Conservation (phyloP, 805 yeast genomes). For the Starmerella cellae region DNA sequence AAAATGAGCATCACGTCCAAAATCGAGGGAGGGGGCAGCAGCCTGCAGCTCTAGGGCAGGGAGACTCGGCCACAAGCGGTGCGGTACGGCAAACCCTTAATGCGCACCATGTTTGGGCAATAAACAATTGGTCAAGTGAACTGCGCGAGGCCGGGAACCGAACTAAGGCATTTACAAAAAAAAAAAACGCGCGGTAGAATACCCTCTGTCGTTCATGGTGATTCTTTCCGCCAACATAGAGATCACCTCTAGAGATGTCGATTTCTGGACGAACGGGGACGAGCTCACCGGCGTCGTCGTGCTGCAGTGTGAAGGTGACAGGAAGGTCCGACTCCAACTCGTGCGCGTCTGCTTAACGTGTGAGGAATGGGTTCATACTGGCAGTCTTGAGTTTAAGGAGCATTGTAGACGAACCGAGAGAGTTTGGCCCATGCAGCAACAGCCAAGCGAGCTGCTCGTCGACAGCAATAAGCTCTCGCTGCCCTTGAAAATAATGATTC, state of each 20-base stretch:
- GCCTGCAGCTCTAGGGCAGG: no score
- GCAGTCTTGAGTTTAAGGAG: slow-evolving; percentile 11
- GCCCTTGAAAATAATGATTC: slow-evolving; percentile 4
- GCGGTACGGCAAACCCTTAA: no score
- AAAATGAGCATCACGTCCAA: no score
- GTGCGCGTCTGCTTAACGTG: slow-evolving; percentile 5
- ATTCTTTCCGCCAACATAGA: no score
- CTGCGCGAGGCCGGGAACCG: no score
- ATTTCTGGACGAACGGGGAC: slow-evolving; percentile 7
- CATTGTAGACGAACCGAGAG: slow-evolving; percentile 4
- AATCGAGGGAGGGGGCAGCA: no score
- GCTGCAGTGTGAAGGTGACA: background rate
- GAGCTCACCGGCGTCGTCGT: slow-evolving; percentile 2
- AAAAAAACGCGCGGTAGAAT: no score
- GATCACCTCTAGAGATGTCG: background rate
- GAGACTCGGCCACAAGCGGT: no score
- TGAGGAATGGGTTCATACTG: slow-evolving; percentile 15
- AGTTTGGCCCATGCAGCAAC: background rate
- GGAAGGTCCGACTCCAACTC: background rate
- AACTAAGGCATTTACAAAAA: no score
- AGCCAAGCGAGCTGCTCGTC: background rate
- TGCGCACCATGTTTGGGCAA: no score
- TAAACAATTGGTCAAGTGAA: background rate
- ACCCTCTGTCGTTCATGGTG: no score
- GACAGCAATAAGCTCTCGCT: background rate